Conservation (phyloP, 441 rosid species). For the Daphne laureola region DNA sequence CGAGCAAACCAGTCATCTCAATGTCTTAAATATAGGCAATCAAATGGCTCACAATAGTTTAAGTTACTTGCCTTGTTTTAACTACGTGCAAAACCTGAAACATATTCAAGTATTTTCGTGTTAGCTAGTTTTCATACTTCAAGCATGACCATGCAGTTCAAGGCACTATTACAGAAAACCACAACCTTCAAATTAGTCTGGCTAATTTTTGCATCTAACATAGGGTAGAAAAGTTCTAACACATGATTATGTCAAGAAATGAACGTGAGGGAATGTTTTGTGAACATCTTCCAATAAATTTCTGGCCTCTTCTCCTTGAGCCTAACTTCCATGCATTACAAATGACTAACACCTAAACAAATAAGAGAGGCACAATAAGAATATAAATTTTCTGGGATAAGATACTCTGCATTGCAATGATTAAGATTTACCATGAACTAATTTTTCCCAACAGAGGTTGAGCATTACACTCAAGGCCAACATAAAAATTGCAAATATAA, state of each 20-base stretch:
- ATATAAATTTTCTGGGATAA: too few species aligned
- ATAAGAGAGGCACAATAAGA: slow-evolving; percentile 11
- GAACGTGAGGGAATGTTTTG: slow-evolving; percentile 77
- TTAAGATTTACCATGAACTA: too few species aligned
- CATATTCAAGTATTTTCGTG: slow-evolving; percentile 3
- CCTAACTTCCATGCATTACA: slow-evolving; percentile 73
- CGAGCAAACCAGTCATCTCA: slow-evolving; percentile 74
- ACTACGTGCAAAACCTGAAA: slow-evolving; percentile 76
- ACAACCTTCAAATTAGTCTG: too few species aligned
- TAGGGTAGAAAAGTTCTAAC: too few species aligned
- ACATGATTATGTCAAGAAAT: neutral
- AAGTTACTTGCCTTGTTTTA: slow-evolving; percentile 91
- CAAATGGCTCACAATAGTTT: slow-evolving; percentile 73
- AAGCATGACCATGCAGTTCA: too few species aligned
- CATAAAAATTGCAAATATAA: too few species aligned
- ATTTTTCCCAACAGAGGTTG: too few species aligned
- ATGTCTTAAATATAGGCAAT: slow-evolving; percentile 66
- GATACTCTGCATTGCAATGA: too few species aligned
- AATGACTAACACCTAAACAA: slow-evolving; percentile 50
- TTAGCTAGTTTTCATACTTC: too few species aligned
- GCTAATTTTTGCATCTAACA: too few species aligned
- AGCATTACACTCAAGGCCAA: too few species aligned
- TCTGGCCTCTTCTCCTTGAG: slow-evolving; percentile 81
- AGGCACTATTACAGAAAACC: too few species aligned
- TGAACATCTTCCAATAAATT: slow-evolving; percentile 79